Evolutionary conservation across 83 land plant species (phyloP).

Genomic region (Picea abies): DNA sequence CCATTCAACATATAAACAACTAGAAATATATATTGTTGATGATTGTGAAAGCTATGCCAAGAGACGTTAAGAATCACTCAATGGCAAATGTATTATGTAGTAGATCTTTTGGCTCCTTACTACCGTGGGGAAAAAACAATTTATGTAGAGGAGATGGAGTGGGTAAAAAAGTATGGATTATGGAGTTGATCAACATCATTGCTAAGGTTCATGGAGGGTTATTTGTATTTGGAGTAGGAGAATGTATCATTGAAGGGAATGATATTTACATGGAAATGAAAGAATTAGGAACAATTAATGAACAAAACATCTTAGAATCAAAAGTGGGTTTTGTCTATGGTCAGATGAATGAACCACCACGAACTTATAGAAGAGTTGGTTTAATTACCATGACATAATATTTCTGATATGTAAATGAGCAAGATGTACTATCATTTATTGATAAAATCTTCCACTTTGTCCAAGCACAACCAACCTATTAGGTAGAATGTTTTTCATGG

Average conservation of each 20-base stretch:
- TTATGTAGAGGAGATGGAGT: conserved; percentile 34
- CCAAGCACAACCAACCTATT: background rate
- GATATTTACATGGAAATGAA: conserved; percentile 41
- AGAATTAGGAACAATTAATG: conserved; percentile 40
- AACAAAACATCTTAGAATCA: too few species aligned
- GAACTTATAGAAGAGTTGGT: background rate
- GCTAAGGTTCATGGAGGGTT: conserved; percentile 5
- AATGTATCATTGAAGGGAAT: conserved; percentile 6
- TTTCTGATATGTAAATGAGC: background rate
- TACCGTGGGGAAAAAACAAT: conserved; percentile 32
- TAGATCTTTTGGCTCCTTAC: conserved; percentile 45
- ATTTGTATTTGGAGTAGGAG: conserved; percentile 16
- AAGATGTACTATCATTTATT: too few species aligned
- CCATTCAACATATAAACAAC: too few species aligned
- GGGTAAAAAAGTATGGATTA: conserved; percentile 25
- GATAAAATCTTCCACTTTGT: background rate
- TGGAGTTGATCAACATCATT: conserved; percentile 16
- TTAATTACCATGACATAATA: background rate
- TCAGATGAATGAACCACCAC: background rate
- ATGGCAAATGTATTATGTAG: conserved; percentile 9
- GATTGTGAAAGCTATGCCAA: too few species aligned
- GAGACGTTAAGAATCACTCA: too few species aligned
- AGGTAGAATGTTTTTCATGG: background rate
- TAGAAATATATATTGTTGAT: too few species aligned
- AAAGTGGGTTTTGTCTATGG: too few species aligned